Conservation (phyloP, 2,329 filamentous ascomycete genomes). For the Talaromyces piceae region DNA sequence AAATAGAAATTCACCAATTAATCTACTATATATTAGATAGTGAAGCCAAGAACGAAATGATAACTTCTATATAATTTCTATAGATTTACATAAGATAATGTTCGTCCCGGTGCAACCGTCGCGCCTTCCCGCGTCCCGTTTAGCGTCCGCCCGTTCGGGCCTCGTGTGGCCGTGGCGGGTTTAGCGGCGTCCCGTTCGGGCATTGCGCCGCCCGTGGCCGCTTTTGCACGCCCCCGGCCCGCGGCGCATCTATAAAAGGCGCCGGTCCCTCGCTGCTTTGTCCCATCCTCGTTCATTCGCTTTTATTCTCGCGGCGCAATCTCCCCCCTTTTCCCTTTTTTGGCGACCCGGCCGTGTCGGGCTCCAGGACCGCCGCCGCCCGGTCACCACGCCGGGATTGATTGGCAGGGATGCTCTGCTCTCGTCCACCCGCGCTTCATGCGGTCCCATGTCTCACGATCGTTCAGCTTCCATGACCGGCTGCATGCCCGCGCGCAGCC, state of each 20-base stretch:
- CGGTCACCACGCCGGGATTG: neutral
- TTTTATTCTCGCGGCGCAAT: neutral
- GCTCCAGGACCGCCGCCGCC: neutral
- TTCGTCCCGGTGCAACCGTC: too few species aligned
- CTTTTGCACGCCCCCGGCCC: neutral
- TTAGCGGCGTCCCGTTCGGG: neutral
- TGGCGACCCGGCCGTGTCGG: neutral
- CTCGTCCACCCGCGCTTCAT: neutral
- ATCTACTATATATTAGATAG: too few species aligned
- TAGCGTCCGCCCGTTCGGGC: too few species aligned
- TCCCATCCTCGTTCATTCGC: neutral
- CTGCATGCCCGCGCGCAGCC: neutral
- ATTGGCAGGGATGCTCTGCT: neutral
- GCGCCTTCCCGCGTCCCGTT: too few species aligned
- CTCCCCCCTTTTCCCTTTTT: neutral
- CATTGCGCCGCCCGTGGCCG: neutral
- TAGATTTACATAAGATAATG: too few species aligned
- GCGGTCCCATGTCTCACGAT: neutral
- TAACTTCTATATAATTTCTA: too few species aligned
- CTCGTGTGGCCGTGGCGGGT: too few species aligned
- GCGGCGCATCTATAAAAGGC: neutral
- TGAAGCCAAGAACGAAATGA: too few species aligned
- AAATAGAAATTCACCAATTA: too few species aligned
- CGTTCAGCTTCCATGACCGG: neutral
- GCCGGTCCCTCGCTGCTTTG: neutral